These are phyloP conservation scores for Pythium volutum DNA, from an alignment of 352 stramenopile genomes.

Conservation along the genomic window DNA sequence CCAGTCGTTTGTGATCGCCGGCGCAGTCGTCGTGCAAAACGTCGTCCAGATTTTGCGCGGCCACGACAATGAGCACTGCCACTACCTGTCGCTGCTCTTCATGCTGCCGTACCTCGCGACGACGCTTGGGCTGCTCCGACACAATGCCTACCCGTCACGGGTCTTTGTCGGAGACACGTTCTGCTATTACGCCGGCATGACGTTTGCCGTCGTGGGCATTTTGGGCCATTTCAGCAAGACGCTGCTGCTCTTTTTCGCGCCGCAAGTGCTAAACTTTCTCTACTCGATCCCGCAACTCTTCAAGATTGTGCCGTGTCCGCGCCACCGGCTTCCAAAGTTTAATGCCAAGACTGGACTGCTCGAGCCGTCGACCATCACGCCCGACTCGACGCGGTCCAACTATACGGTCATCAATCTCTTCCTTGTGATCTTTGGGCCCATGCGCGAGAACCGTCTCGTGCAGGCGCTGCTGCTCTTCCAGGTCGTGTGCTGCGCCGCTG, in stretches of 20 bases:
- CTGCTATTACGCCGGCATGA: conserved; percentile 99
- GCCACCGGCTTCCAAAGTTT: conserved; percentile 96
- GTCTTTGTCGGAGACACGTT: conserved; percentile 99
- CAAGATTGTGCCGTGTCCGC: conserved; percentile 96
- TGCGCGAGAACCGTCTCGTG: conserved; percentile 75
- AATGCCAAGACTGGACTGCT: conserved; percentile 91
- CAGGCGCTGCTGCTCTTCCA: conserved; percentile 73
- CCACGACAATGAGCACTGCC: conserved; percentile 84
- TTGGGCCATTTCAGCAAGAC: conserved; percentile 99
- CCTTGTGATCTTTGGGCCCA: conserved; percentile 79
- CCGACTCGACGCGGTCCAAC: conserved; percentile 77
- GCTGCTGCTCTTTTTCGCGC: conserved; percentile 97
- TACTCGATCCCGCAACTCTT: conserved; percentile 98
- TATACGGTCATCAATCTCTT: conserved; percentile 89
- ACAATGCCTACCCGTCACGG: conserved; percentile 97
- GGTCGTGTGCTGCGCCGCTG: conserved; percentile 58
- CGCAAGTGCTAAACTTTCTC: conserved; percentile 99
- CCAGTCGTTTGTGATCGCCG: conserved; percentile 92
- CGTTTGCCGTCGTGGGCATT: conserved; percentile 95
- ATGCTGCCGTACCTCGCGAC: conserved; percentile 95
- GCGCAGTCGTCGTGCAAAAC: conserved; percentile 94
- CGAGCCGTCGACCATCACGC: conserved; percentile 91
- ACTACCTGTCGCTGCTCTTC: conserved; percentile 96
- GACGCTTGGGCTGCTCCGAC: conserved; percentile 92
- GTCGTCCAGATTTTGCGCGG: conserved; percentile 90